These are phyloP conservation scores for Juglanconis juglandina DNA, from an alignment of 2,329 filamentous ascomycete genomes.

Conservation along the genomic window DNA sequence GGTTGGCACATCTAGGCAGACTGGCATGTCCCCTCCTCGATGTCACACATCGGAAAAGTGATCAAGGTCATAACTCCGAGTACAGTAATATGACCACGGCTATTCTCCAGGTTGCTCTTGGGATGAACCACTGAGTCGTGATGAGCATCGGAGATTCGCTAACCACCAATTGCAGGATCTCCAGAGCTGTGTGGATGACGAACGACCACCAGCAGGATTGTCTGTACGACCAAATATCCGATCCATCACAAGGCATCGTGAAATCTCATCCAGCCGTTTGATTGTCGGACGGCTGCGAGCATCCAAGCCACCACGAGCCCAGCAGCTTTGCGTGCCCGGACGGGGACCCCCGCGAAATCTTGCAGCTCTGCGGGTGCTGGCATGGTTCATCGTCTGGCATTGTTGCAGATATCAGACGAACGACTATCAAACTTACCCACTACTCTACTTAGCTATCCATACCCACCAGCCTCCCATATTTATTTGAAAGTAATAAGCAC, in stretches of 20 bases:
- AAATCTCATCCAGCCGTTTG: constrained; percentile 23
- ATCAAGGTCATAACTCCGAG: no score
- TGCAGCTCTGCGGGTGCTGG: constrained; percentile 1
- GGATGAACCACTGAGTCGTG: not conserved
- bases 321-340: not conserved
- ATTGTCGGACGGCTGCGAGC: constrained; percentile 13
- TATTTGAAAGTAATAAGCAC: no score
- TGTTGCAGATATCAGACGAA: constrained; percentile 10
- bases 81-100: not conserved
- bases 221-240: not conserved
- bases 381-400: constrained; percentile 3
- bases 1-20: not conserved
- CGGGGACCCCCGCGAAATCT: constrained; percentile 1
- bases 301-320: constrained; percentile 2
- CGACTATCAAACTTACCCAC: not conserved
- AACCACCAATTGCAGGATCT: not conserved
- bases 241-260: not conserved
- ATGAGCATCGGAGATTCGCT: constrained; percentile 2
- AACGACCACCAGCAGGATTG: not conserved
- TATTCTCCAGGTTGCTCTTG: not conserved
- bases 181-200: not conserved
- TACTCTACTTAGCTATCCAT: not conserved
- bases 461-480: no score
- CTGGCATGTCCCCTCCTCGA: not conserved
- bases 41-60: no score